These are phyloP conservation scores for Papilionanthe hybrid DNA, from an alignment of 116 monocot genomes.

Conservation along the genomic window DNA sequence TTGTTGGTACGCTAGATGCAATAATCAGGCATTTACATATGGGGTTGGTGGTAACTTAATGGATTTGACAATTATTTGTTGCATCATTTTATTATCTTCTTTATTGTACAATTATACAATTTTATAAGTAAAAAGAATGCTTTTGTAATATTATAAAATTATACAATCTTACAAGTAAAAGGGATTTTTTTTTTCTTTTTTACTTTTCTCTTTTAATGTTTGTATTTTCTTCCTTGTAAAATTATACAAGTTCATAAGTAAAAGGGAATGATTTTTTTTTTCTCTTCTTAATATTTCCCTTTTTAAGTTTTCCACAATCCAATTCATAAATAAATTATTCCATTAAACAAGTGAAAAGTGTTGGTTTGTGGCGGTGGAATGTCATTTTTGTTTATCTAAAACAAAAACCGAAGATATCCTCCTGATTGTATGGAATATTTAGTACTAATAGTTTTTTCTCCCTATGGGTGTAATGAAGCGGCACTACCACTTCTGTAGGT, in stretches of 20 bases:
- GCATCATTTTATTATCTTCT: neutral
- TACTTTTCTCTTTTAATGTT: neutral
- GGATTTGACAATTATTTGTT: conserved; percentile 4
- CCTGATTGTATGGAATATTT: neutral
- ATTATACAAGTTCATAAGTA: neutral
- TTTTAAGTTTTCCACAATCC: neutral
- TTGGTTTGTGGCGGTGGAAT: neutral
- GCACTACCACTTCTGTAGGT: neutral
- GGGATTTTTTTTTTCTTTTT: too few relatives aligned
- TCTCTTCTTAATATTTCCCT: neutral
- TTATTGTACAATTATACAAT: neutral
- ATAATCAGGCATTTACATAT: conserved; percentile 58
- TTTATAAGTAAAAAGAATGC: neutral
- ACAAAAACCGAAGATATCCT: neutral
- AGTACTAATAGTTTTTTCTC: neutral
- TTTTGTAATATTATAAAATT: too few relatives aligned
- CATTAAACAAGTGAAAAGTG: neutral
- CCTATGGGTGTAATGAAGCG: neutral
- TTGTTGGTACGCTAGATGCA: conserved; percentile 64
- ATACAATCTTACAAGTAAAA: too few relatives aligned
- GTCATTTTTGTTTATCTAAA: neutral
- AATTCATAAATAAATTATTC: neutral
- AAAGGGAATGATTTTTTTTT: neutral
- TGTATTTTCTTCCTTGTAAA: neutral
- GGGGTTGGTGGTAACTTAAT: conserved; percentile 38